Base-by-base conservation (phyloP, 2,329 filamentous ascomycete species). In the Corinectria fuckeliana region DNA sequence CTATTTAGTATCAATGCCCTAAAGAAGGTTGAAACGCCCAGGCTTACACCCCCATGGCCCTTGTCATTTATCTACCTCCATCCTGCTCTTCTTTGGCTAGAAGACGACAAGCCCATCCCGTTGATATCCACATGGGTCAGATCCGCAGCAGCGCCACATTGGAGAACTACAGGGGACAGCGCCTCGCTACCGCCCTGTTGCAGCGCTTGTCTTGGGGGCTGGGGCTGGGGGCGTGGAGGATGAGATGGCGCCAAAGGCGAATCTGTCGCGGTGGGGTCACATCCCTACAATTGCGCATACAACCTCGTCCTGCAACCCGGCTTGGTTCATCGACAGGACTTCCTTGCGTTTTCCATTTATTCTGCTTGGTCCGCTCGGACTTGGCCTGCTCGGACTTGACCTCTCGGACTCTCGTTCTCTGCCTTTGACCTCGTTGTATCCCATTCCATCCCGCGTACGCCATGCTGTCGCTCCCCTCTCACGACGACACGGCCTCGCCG, bases 381-480 rank as follows among this genome's bases (percentile, higher is more conserved):
- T 50, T 50, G 30, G 5, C 18, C 14, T 50, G 28, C 30, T 32
- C 30, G 30, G 32, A 34, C 32, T 28, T 28, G 30, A n/a, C 30
- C 30, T 36, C 32, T 36, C n/a, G 32, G 30, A 32, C 30, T 32
- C 32, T 36, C 10, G n/a, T 36, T 36, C n/a, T 36, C 32, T 36
- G n/a, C 32, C 8, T 18, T 10, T 28, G 8, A 14, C 28, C 13
- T 32, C 13, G 13, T 34, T 16, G 14, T 9, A 18, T 36, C 32
- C 30, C 30, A 32, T 32, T 14, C 4, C 7, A 36, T 36, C 7
- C 32, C 9, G 16, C 14, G n/a, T 36, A 10, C 32, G n/a, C 10
- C 16, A 54, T 55, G 56, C 11, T 59, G 10, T 44, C 56, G 7
- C 50, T 50, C 26, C 55, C 10, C 1, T 52, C 18, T 28, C 65